These are phyloP conservation scores for Tarenaya hassleriana DNA, from an alignment of 345 rosid species.

Conservation along the genomic window DNA sequence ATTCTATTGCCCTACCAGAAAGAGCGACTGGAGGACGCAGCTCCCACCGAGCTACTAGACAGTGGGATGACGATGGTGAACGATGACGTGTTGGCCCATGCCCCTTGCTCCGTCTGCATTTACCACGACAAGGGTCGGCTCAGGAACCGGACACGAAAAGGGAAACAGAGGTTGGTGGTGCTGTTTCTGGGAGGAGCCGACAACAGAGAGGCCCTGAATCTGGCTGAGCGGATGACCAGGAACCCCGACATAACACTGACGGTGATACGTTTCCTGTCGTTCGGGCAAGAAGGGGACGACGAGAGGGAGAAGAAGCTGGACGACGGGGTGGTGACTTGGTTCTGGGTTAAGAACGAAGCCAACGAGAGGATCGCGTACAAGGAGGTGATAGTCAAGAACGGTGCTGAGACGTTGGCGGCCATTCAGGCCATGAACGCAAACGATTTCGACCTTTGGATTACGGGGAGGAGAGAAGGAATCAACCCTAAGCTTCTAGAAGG, in stretches of 20 bases:
- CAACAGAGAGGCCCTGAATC: slow-evolving; percentile 57
- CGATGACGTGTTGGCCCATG: slow-evolving; percentile 40
- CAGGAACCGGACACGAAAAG: slow-evolving; percentile 23
- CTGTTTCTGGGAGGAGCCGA: slow-evolving; percentile 80
- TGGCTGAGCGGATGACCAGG: slow-evolving; percentile 45
- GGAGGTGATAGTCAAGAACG: slow-evolving; percentile 58
- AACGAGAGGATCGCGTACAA: slow-evolving; percentile 49
- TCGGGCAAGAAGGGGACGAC: slow-evolving; percentile 43
- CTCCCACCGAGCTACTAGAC: slow-evolving; percentile 27
- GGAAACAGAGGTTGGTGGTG: slow-evolving; percentile 27
- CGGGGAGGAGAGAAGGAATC: slow-evolving; percentile 59
- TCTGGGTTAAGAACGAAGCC: slow-evolving; percentile 62
- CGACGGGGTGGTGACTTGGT: slow-evolving; percentile 69
- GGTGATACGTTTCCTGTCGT: slow-evolving; percentile 48
- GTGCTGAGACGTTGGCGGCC: slow-evolving; percentile 58
- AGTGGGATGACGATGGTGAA: slow-evolving; percentile 28
- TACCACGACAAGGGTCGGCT: slow-evolving; percentile 42
- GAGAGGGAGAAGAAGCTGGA: slow-evolving; percentile 68
- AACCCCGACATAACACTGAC: slow-evolving; percentile 41
- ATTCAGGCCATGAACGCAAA: slow-evolving; percentile 44
- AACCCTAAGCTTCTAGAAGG: slow-evolving; percentile 57
- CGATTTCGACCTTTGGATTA: slow-evolving; percentile 58
- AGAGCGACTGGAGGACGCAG: slow-evolving; percentile 24
- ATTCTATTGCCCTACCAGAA: slow-evolving; percentile 52
- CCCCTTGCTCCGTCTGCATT: slow-evolving; percentile 78